Evolutionary conservation across 306 rosid species (phyloP).

Genomic region (Gillenia trifoliata): DNA sequence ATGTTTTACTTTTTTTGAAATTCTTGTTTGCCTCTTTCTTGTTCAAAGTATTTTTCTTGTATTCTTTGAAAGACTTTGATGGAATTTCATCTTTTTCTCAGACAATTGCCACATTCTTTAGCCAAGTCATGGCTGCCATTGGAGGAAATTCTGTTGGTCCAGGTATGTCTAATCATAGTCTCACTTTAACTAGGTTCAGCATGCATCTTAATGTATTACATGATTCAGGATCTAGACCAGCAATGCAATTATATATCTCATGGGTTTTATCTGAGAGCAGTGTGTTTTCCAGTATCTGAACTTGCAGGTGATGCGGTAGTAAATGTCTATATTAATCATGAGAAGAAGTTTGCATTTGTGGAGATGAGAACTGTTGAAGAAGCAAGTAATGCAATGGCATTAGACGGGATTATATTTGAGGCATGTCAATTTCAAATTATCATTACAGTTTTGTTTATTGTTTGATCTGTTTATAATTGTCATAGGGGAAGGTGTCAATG

Average conservation of each 20-base stretch:
- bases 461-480: not conserved
- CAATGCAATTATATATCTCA: not conserved
- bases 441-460: not conserved
- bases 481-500: not conserved
- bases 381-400: conserved; percentile 89
- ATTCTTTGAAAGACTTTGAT: conserved; percentile 17
- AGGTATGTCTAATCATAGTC: conserved; percentile 32
- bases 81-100: conserved; percentile 19
- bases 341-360: conserved; percentile 85
- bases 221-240: conserved; percentile 1
- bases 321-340: conserved; percentile 79
- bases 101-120: conserved; percentile 76
- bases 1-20: not conserved
- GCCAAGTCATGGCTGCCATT: conserved; percentile 71
- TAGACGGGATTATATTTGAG: conserved; percentile 83
- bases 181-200: not conserved
- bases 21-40: conserved; percentile 1
- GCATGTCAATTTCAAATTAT: conserved; percentile 23
- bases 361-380: conserved; percentile 93
- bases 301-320: conserved; percentile 75
- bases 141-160: conserved; percentile 80
- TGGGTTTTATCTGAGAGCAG: conserved; percentile 12
- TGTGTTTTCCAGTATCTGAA: conserved; percentile 28
- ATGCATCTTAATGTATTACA: not conserved
- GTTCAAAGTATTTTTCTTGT: conserved; percentile 6